Evolutionary conservation across 2,329 filamentous ascomycete species (phyloP).

Genomic region (Raffaelea arxii): DNA sequence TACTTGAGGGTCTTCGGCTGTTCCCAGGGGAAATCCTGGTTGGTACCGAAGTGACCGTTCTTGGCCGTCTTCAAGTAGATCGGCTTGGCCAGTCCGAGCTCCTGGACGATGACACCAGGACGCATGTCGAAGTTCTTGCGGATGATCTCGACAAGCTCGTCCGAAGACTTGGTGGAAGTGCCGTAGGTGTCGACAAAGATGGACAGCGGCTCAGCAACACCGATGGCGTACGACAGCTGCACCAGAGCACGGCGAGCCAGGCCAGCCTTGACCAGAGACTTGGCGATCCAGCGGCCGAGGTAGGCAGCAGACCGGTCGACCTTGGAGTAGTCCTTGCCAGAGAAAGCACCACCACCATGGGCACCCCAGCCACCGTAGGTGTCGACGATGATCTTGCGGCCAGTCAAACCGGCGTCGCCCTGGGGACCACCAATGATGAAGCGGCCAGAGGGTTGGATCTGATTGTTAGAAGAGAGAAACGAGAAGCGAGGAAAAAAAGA

Average conservation of each 20-base stretch:
- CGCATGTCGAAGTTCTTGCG: slow-evolving; percentile 93
- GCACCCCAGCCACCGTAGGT: slow-evolving; percentile 99
- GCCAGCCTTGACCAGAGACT: slow-evolving; percentile 84
- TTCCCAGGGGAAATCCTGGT: slow-evolving; percentile 98
- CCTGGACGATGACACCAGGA: slow-evolving; percentile 96
- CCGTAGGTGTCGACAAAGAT: slow-evolving; percentile 98
- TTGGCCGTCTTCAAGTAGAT: slow-evolving; percentile 99
- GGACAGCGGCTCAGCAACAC: slow-evolving; percentile 94
- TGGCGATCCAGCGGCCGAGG: slow-evolving; percentile 96
- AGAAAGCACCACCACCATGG: slow-evolving; percentile 99
- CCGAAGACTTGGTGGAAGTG: slow-evolving; percentile 78
- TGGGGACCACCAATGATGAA: slow-evolving; percentile 99
- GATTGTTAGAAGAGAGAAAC: slow-evolving; percentile 12
- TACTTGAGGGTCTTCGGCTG: slow-evolving; percentile 90
- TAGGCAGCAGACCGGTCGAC: slow-evolving; percentile 98
- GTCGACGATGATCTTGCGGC: slow-evolving; percentile 99
- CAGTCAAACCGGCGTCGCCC: slow-evolving; percentile 96
- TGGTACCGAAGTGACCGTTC: slow-evolving; percentile 97
- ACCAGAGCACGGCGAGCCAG: slow-evolving; percentile 89
- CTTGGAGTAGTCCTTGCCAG: slow-evolving; percentile 99
- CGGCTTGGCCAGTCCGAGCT: slow-evolving; percentile 87
- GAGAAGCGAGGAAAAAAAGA: not conserved
- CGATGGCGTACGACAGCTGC: slow-evolving; percentile 98
- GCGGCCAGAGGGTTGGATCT: slow-evolving; percentile 91
- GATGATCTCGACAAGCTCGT: slow-evolving; percentile 93